Base-by-base conservation (phyloP, 2,329 filamentous ascomycete genomes). In the Nigrospora osmanthi region DNA sequence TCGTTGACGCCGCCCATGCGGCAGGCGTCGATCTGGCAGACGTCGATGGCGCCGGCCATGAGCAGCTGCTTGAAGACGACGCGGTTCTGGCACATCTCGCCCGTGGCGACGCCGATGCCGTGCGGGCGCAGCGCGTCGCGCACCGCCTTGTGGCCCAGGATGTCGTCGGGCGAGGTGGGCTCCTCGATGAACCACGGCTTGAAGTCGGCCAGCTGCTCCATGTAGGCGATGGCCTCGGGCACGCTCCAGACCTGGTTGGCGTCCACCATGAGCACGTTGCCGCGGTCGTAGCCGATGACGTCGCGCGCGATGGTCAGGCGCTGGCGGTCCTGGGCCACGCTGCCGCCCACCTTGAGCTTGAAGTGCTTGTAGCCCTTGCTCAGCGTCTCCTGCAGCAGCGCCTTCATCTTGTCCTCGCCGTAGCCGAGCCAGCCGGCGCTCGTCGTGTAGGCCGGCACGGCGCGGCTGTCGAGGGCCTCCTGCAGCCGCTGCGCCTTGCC, bases 111-210 rank as follows among this genome's bases (percentile, higher is more conserved):
- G 47, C 87, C 87, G 56, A 95, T 88, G 46, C 78, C 79, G 59
- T 81, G 72, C 0, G 85, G 81, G 56, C 77, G 76, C 11, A 95
- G 80, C 4, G 89, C 89, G 49, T 91, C 84, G 42, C 87, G 81
- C 56, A 95, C 82, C 4, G 87, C 84, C 60, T 86, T 87, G 75
- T 95, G 89, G 47, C 89, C 89, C 45, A 93, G 81, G 47, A 95
- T 82, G 62, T 95, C 89, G 59, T 95, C 89, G 12, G 89, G 89
- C 17, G 83, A 88, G 13, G 89, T 95, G 2, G 89, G 89, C 74
- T 95, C 89, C 70, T 95, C 89, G 60, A 95, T 95, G 70, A 95
- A 95, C 86, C 88, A 93, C 28, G 86, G 86, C 72, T 86, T 85
- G 71, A 89, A 95, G 56, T 89, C 82, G 46, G 78, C 78, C 39